These are phyloP conservation scores for Coelastrella sp. DNA, from an alignment of 139 green algal species.

Conservation along the genomic window DNA sequence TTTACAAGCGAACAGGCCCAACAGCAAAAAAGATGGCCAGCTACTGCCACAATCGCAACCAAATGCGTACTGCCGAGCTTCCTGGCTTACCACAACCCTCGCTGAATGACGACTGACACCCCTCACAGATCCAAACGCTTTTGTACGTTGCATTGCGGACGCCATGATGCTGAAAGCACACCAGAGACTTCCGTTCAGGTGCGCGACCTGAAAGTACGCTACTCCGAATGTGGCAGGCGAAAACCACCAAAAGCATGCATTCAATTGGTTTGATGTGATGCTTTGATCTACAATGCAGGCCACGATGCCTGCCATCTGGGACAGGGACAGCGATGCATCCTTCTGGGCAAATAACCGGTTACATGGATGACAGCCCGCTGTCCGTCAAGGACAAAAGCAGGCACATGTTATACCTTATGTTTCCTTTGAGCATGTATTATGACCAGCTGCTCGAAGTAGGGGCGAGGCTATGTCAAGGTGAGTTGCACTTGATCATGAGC, in stretches of 20 bases:
- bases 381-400: too few relatives aligned
- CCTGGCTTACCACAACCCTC: neutral
- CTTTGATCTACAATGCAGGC: too few relatives aligned
- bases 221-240: neutral
- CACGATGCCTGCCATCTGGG: neutral
- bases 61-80: neutral
- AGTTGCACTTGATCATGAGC: too few relatives aligned
- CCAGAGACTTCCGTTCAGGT: neutral
- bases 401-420: too few relatives aligned
- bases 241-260: neutral
- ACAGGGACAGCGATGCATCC: constrained; percentile 1
- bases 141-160: neutral
- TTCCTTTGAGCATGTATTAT: too few relatives aligned
- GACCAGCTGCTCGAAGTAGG: too few relatives aligned
- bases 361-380: neutral
- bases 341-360: neutral
- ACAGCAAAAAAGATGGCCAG: neutral
- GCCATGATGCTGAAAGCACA: neutral
- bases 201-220: neutral
- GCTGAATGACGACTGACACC: neutral
- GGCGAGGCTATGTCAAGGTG: too few relatives aligned
- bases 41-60: neutral
- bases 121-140: neutral
- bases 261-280: neutral
- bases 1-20: neutral